Conservation (phyloP, 2,329 filamentous ascomycete species). For the Alternaria consortialis region DNA sequence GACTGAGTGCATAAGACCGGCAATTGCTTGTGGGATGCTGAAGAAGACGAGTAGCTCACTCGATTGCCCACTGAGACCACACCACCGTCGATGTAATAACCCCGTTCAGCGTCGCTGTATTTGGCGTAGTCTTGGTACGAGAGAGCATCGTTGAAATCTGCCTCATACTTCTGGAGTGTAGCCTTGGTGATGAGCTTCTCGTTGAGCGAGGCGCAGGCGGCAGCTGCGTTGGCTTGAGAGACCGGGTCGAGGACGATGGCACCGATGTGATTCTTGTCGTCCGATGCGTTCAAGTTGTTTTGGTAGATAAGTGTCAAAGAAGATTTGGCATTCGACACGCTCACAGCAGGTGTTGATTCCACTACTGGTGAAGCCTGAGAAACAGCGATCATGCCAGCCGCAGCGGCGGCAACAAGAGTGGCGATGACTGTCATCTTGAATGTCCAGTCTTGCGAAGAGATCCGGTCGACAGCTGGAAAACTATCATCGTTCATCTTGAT, state of each 20-base stretch:
- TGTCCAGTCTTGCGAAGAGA: not conserved
- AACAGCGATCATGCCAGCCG: conserved; percentile 29
- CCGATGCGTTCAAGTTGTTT: conserved; percentile 64
- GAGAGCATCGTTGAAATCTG: conserved; percentile 58
- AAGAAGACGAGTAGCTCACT: conserved; percentile 47
- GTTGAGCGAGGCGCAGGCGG: conserved; percentile 59
- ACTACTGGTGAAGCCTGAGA: conserved; percentile 29
- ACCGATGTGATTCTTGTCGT: conserved; percentile 62
- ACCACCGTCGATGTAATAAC: conserved; percentile 56
- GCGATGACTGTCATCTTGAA: conserved; percentile 35
- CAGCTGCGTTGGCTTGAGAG: conserved; percentile 48
- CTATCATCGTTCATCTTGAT: not conserved
- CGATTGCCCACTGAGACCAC: conserved; percentile 50
- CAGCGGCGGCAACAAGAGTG: conserved; percentile 32
- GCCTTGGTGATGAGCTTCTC: conserved; percentile 58
- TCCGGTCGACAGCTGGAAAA: conserved; percentile 5
- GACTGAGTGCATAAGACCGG: conserved; percentile 64
- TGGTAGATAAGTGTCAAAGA: conserved; percentile 63
- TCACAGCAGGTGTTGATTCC: conserved; percentile 21
- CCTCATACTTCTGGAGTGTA: conserved; percentile 54
- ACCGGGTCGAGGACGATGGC: conserved; percentile 61
- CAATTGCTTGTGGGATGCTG: conserved; percentile 41
- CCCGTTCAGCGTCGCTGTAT: conserved; percentile 46
- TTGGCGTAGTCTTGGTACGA: conserved; percentile 58
- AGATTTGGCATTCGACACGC: conserved; percentile 45